phyloP scores from a whole-genome alignment of 2,329 filamentous ascomycete genomes.

The Parasarocladium wereldwijsianum region DNA sequence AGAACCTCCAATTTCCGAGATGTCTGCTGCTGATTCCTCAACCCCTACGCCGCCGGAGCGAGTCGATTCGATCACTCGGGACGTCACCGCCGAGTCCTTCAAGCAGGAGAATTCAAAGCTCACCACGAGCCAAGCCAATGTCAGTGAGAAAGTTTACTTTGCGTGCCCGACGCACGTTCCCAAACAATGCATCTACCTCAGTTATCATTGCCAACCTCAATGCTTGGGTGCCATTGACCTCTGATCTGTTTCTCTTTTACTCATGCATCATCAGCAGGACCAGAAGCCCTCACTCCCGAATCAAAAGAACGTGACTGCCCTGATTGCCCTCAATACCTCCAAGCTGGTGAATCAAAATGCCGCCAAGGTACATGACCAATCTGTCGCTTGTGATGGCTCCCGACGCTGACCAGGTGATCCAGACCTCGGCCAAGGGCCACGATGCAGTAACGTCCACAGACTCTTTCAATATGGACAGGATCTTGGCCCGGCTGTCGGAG shows the following conservation, averaged over 20 bases:
- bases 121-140: not conserved
- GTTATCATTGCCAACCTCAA: too few species aligned
- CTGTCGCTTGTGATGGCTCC: slow-evolving; percentile 12
- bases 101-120: slow-evolving; percentile 2
- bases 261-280: not conserved
- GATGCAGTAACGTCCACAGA: slow-evolving; percentile 23
- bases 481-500: slow-evolving; percentile 60
- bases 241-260: too few species aligned
- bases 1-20: too few species aligned
- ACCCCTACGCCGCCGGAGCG: slow-evolving; percentile 15
- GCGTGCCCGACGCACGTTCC: too few species aligned
- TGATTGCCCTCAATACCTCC: slow-evolving; percentile 27
- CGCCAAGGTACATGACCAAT: slow-evolving; percentile 24
- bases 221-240: too few species aligned
- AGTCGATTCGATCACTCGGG: slow-evolving; percentile 9
- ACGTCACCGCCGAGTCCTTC: slow-evolving; percentile 9
- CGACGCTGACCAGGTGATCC: slow-evolving; percentile 26
- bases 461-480: slow-evolving; percentile 50
- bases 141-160: not conserved
- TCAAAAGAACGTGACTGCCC: slow-evolving; percentile 19
- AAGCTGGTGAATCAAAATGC: slow-evolving; percentile 34
- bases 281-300: not conserved
- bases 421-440: slow-evolving; percentile 15
- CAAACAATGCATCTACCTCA: too few species aligned
- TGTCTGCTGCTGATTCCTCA: slow-evolving; percentile 16